phyloP scores from a whole-genome alignment of 805 yeast species.

The Yueomyces sinensis region DNA sequence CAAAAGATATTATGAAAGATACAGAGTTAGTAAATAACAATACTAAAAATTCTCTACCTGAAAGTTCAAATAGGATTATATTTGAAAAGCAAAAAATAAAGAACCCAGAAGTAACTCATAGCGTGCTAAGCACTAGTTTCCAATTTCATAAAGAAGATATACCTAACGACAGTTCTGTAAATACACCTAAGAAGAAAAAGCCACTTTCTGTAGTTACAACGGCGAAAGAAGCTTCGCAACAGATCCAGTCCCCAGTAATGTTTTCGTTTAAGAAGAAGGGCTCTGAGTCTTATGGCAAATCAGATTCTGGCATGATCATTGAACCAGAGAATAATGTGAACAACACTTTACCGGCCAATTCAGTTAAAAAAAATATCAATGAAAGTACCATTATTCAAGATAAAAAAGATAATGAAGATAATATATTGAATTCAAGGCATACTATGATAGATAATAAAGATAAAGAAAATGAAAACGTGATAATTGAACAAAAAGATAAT shows the following conservation, averaged over 20 bases:
- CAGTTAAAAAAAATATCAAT: neutral
- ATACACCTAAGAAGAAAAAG: neutral
- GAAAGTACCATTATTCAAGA: constrained; percentile 6
- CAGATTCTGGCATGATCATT: too few species aligned
- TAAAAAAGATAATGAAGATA: too few species aligned
- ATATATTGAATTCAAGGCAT: neutral
- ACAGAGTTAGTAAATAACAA: neutral
- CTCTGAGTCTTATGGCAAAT: neutral
- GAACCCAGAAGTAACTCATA: neutral
- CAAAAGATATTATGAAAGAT: neutral
- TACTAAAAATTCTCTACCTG: neutral
- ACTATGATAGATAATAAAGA: neutral
- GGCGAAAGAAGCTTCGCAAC: neutral
- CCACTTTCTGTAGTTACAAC: neutral
- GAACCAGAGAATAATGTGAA: neutral
- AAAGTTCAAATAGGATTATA: neutral
- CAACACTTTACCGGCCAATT: neutral
- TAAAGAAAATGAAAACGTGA: neutral
- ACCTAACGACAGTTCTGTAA: neutral
- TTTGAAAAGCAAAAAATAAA: too few species aligned
- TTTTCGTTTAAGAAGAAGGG: neutral
- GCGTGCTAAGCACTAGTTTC: neutral
- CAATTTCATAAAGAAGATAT: neutral
- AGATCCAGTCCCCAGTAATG: neutral
- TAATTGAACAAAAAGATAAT: neutral